A percentile compares a stretch with the other conserved stretches of the same genome.
Conservation (phyloP, 352 stramenopile species). For the Phytophthora pini region DNA sequence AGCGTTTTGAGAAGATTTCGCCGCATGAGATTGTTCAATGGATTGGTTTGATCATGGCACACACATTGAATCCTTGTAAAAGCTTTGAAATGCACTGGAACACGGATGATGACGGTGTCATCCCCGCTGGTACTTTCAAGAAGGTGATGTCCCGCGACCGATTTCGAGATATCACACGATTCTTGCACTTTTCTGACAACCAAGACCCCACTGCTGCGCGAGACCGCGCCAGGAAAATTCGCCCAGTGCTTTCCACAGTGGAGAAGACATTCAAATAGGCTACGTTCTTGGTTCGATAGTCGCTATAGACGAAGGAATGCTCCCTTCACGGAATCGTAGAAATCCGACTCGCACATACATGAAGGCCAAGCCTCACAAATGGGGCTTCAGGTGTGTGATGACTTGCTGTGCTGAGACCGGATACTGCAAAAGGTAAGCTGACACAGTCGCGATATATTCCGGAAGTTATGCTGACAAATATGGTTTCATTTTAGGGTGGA, state of each 20-base stretch:
- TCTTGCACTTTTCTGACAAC: conserved; percentile 19
- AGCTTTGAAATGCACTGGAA: conserved; percentile 11
- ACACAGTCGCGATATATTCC: neutral
- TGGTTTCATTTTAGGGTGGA: neutral
- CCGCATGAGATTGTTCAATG: no score
- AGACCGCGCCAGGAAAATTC: conserved; percentile 19
- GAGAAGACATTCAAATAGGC: conserved; percentile 14
- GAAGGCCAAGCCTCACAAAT: no score
- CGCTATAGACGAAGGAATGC: conserved; percentile 19
- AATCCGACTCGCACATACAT: no score
- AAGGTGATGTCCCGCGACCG: conserved; percentile 6
- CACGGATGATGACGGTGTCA: neutral
- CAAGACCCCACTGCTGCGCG: neutral
- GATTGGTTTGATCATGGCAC: no score
- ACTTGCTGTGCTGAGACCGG: conserved; percentile 13
- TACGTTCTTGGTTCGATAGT: conserved; percentile 4
- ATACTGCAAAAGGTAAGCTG: conserved; percentile 25
- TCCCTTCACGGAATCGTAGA: no score
- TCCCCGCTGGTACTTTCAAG: conserved; percentile 3
- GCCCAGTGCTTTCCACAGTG: neutral
- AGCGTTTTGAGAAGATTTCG: neutral
- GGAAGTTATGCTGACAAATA: neutral
- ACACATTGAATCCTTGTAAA: conserved; percentile 3
- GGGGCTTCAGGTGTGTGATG: conserved; percentile 18
- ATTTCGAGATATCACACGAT: conserved; percentile 1